A percentile compares a stretch with the other conserved stretches of the same genome.
phyloP scores from a whole-genome alignment of 352 stramenopile genomes.

The Pythium aristosporum region DNA sequence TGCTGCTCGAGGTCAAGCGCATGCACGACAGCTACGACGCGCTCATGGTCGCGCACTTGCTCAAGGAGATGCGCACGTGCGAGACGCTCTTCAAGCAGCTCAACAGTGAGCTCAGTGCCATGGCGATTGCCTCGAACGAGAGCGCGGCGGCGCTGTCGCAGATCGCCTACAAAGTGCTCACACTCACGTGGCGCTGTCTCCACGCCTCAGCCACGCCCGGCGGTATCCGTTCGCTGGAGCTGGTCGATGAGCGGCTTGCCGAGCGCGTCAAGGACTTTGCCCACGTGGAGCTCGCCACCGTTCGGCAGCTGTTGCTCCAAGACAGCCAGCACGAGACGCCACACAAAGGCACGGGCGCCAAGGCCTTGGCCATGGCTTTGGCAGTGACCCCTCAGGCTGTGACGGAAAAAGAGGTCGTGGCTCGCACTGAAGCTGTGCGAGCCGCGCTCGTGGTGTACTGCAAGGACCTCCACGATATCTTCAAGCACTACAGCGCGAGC shows the following conservation, averaged over 20 bases:
- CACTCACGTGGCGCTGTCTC: constrained; percentile 65
- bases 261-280: constrained; percentile 69
- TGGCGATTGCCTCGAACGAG: constrained; percentile 77
- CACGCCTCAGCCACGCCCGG: constrained; percentile 30
- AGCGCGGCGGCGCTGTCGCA: constrained; percentile 59
- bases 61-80: constrained; percentile 82
- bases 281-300: constrained; percentile 38
- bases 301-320: constrained; percentile 59
- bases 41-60: constrained; percentile 63
- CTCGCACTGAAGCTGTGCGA: constrained; percentile 48
- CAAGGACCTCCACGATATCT: constrained; percentile 81
- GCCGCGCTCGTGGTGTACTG: constrained; percentile 56
- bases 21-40: constrained; percentile 76
- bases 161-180: constrained; percentile 65
- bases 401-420: constrained; percentile 57
- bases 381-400: constrained; percentile 29
- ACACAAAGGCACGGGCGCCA: neutral
- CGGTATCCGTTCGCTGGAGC: constrained; percentile 22
- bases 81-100: constrained; percentile 79
- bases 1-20: constrained; percentile 62
- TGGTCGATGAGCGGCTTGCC: constrained; percentile 65
- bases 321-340: constrained; percentile 32
- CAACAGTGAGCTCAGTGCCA: constrained; percentile 53
- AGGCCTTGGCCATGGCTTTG: constrained; percentile 16
- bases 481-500: constrained; percentile 82